These are phyloP conservation scores for Tolypocladium ophioglossoides DNA, from an alignment of 2,329 filamentous ascomycete species.

Conservation along the genomic window DNA sequence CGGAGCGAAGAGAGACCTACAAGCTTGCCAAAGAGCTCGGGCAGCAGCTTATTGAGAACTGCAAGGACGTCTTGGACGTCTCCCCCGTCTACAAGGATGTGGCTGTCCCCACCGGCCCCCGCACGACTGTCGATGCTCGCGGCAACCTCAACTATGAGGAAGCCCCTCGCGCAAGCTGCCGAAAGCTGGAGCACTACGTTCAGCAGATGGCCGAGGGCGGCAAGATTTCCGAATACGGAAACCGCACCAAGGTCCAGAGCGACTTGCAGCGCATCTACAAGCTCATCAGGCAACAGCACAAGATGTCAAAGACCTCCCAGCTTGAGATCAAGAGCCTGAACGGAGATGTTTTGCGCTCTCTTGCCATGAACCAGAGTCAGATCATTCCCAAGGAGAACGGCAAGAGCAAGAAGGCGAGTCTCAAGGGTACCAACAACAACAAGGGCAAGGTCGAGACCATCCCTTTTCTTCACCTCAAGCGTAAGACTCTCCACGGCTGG, in stretches of 20 bases:
- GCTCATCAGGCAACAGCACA: conserved; percentile 96
- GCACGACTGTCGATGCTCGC: conserved; percentile 82
- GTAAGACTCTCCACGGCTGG: conserved; percentile 89
- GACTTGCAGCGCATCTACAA: conserved; percentile 94
- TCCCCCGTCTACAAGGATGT: conserved; percentile 96
- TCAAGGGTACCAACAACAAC: conserved; percentile 43
- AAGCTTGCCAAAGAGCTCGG: conserved; percentile 94
- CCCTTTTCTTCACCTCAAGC: conserved; percentile 93
- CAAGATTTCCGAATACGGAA: conserved; percentile 97
- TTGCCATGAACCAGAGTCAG: conserved; percentile 96
- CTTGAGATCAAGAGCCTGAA: conserved; percentile 95
- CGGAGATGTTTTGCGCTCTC: conserved; percentile 82
- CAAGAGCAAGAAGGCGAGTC: conserved; percentile 45
- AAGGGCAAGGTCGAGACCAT: conserved; percentile 97
- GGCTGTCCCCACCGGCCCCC: conserved; percentile 78
- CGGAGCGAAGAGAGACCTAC: conserved; percentile 94
- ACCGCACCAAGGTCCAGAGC: conserved; percentile 94
- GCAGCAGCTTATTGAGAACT: conserved; percentile 91
- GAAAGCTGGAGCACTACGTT: conserved; percentile 97
- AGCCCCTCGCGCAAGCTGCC: conserved; percentile 73
- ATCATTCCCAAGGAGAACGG: conserved; percentile 84
- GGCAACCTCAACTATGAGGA: conserved; percentile 92
- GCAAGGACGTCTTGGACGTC: conserved; percentile 76
- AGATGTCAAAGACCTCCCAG: conserved; percentile 91
- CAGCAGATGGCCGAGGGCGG: conserved; percentile 97